Percentiles rank a stretch among this genome's conserved stretches.
Evolutionary conservation across 148 eudicot genomes (phyloP).

Genomic region (Vaccinium macrocarpon): DNA sequence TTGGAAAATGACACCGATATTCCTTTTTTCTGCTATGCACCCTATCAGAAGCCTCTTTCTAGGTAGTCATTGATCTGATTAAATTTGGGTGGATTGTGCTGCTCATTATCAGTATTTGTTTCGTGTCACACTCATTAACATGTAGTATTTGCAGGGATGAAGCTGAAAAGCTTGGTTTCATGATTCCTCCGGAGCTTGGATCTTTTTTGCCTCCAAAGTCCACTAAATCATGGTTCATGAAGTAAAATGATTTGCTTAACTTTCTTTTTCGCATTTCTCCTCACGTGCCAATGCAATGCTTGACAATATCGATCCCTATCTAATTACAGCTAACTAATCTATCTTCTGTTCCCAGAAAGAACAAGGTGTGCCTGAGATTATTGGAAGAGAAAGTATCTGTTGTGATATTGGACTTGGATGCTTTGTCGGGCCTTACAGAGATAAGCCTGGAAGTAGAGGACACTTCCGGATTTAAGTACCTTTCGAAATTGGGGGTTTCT

Average conservation of each 20-base stretch:
- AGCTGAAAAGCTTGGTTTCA: slow-evolving; percentile 38
- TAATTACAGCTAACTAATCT: neutral
- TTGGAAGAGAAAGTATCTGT: slow-evolving; percentile 60
- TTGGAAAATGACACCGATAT: slow-evolving; percentile 64
- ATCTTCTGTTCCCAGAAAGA: slow-evolving; percentile 49
- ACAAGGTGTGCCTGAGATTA: slow-evolving; percentile 56
- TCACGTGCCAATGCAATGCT: neutral
- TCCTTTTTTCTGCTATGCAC: slow-evolving; percentile 56
- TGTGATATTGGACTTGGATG: slow-evolving; percentile 79
- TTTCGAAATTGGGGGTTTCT: slow-evolving; percentile 76
- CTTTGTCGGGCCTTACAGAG: slow-evolving; percentile 84
- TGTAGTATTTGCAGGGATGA: slow-evolving; percentile 55
- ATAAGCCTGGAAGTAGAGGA: slow-evolving; percentile 56
- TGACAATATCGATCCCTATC: slow-evolving; percentile 4
- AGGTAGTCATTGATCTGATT: slow-evolving; percentile 40
- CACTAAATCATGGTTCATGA: slow-evolving; percentile 77
- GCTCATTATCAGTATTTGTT: neutral
- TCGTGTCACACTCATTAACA: slow-evolving; percentile 11
- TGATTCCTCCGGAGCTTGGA: slow-evolving; percentile 58
- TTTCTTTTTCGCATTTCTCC: neutral
- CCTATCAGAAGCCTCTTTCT: slow-evolving; percentile 57
- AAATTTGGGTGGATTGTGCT: neutral
- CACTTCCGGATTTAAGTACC: slow-evolving; percentile 35
- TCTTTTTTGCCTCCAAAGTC: slow-evolving; percentile 71
- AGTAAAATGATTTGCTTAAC: slow-evolving; percentile 45